Percentiles rank a stretch among this genome's conserved stretches.
These are phyloP conservation scores for Acanthamoeba sp. DNA, from an alignment of 208 protist species.

Conservation along the genomic window DNA sequence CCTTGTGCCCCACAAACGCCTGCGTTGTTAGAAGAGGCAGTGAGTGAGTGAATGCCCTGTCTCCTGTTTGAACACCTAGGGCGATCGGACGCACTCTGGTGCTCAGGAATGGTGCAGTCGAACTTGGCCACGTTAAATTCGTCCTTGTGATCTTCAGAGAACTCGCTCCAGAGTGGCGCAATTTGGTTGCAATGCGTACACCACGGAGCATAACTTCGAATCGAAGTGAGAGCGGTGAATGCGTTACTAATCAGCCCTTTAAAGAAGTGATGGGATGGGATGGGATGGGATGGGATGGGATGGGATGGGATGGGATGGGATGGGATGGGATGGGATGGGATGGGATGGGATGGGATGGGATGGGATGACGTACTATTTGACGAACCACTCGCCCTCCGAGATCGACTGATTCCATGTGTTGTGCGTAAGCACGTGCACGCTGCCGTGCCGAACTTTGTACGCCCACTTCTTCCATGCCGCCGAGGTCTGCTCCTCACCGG, in stretches of 20 bases:
- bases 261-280: no score
- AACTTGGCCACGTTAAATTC: constrained; percentile 79
- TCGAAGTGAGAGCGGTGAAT: neutral
- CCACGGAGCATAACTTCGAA: constrained; percentile 64
- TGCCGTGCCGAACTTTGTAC: neutral
- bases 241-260: no score
- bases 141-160: constrained; percentile 31
- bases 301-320: no score
- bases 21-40: neutral
- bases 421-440: neutral
- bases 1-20: neutral
- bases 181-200: constrained; percentile 77
- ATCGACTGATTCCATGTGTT: neutral
- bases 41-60: neutral
- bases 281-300: no score
- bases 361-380: constrained; percentile 38
- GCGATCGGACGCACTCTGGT: neutral
- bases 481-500: neutral
- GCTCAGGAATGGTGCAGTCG: constrained; percentile 34
- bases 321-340: no score
- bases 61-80: neutral
- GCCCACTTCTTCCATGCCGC: constrained; percentile 29
- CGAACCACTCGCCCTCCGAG: constrained; percentile 7
- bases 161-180: constrained; percentile 70
- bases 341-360: no score